Evolutionary conservation across 2,329 filamentous ascomycete genomes (phyloP).

Genomic region (Claviceps sorghi): DNA sequence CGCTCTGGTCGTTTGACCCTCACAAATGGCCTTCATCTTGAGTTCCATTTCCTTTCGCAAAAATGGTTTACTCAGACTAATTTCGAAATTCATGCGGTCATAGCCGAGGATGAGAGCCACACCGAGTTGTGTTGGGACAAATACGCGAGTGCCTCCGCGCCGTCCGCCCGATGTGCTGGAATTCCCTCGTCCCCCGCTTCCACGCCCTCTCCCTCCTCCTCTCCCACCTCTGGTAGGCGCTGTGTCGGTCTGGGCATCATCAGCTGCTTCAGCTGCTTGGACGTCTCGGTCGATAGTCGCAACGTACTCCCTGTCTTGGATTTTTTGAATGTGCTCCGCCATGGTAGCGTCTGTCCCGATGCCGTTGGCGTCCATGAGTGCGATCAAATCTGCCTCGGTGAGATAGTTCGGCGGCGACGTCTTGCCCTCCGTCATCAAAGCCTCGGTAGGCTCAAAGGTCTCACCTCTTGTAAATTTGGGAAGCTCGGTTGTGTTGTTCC

Average conservation of each 20-base stretch:
- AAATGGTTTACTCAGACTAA: constrained; percentile 88
- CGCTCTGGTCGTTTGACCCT: constrained; percentile 60
- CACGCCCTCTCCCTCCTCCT: constrained; percentile 31
- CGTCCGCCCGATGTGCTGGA: constrained; percentile 27
- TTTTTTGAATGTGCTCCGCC: constrained; percentile 96
- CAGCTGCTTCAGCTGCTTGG: constrained; percentile 23
- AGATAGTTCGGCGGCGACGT: constrained; percentile 74
- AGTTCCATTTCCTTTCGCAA: constrained; percentile 95
- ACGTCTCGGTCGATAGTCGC: constrained; percentile 39
- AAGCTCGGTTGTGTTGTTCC: constrained; percentile 74
- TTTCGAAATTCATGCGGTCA: constrained; percentile 84
- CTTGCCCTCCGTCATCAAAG: constrained; percentile 79
- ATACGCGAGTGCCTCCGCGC: constrained; percentile 54
- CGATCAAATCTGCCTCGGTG: constrained; percentile 89
- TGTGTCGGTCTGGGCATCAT: constrained; percentile 15
- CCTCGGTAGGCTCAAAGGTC: constrained; percentile 73
- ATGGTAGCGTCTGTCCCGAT: constrained; percentile 98
- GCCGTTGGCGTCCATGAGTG: constrained; percentile 94
- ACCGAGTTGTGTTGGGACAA: constrained; percentile 83
- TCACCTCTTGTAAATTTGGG: constrained; percentile 71
- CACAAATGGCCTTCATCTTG: constrained; percentile 94
- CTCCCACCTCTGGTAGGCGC: constrained; percentile 26
- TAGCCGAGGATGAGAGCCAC: constrained; percentile 89
- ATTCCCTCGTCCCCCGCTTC: constrained; percentile 24
- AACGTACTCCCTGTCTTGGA: constrained; percentile 81